A percentile compares a stretch with the other conserved stretches of the same genome.
These are phyloP conservation scores for Komagataea norvegica DNA, from an alignment of 1,139 yeast genomes.

Conservation along the genomic window DNA sequence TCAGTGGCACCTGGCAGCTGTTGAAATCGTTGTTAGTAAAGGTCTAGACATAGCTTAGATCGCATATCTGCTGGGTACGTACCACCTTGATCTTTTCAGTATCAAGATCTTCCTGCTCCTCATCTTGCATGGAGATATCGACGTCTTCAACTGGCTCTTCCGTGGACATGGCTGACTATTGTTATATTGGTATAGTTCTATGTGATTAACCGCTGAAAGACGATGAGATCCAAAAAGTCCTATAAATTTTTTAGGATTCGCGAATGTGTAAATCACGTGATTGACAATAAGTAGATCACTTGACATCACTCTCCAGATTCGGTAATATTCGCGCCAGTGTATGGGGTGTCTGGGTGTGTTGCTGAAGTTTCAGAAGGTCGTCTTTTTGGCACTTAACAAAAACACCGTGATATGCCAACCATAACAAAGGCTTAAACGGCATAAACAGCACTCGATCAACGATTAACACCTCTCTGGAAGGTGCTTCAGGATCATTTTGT, in stretches of 20 bases:
- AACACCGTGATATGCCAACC: too few species aligned
- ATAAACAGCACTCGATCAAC: too few species aligned
- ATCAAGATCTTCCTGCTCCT: slow-evolving; percentile 33
- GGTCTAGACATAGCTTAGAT: background rate
- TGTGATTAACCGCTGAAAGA: background rate
- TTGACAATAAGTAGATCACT: too few species aligned
- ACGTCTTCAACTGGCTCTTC: slow-evolving; percentile 25
- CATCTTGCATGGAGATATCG: slow-evolving; percentile 31
- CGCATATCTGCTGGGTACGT: slow-evolving; percentile 3
- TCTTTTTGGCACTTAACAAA: background rate
- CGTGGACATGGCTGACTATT: slow-evolving; percentile 20
- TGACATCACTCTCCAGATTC: too few species aligned
- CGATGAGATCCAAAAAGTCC: too few species aligned
- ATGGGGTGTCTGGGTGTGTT: too few species aligned
- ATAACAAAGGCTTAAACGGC: too few species aligned
- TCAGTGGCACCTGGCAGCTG: slow-evolving; percentile 84
- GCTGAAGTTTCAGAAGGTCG: background rate
- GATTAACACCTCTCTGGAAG: too few species aligned
- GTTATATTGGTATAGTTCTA: too few species aligned
- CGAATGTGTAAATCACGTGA: background rate
- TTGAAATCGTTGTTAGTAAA: slow-evolving; percentile 3
- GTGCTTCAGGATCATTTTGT: too few species aligned
- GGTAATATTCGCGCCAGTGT: background rate
- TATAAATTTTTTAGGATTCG: background rate
- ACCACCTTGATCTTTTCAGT: slow-evolving; percentile 36